Conservation (phyloP, 2,329 filamentous ascomycete species). For the Claviceps maximensis region DNA sequence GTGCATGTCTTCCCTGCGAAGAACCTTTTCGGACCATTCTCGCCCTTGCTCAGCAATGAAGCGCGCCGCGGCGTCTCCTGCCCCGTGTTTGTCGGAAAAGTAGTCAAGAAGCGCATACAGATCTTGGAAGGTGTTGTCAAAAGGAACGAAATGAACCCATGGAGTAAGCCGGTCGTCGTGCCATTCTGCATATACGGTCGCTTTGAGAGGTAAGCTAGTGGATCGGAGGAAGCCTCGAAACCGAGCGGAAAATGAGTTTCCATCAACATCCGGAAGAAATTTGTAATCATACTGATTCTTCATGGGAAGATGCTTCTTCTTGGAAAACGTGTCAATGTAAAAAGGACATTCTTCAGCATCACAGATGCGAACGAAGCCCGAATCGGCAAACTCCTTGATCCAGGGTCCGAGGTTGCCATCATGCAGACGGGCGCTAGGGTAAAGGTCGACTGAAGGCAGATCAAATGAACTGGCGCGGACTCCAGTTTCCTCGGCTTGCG, state of each 20-base stretch:
- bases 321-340: constrained; percentile 22
- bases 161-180: constrained; percentile 55
- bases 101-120: constrained; percentile 53
- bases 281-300: constrained; percentile 43
- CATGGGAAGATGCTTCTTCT: constrained; percentile 25
- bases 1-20: constrained; percentile 52
- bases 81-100: constrained; percentile 38
- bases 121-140: constrained; percentile 56
- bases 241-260: constrained; percentile 51
- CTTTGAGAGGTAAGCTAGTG: constrained; percentile 54
- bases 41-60: constrained; percentile 46
- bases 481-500: constrained; percentile 28
- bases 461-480: constrained; percentile 33
- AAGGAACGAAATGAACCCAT: constrained; percentile 61
- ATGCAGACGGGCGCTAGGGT: constrained; percentile 26
- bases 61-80: constrained; percentile 41
- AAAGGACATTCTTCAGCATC: constrained; percentile 25
- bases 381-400: constrained; percentile 26
- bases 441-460: constrained; percentile 28
- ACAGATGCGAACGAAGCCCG: constrained; percentile 32
- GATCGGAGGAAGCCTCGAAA: constrained; percentile 50
- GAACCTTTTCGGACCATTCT: constrained; percentile 46
- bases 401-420: constrained; percentile 26
- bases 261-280: constrained; percentile 58
- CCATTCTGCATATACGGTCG: constrained; percentile 63